Evolutionary conservation across 202 grass and related monocot species (phyloP).

Genomic region (Musa balbisiana): DNA sequence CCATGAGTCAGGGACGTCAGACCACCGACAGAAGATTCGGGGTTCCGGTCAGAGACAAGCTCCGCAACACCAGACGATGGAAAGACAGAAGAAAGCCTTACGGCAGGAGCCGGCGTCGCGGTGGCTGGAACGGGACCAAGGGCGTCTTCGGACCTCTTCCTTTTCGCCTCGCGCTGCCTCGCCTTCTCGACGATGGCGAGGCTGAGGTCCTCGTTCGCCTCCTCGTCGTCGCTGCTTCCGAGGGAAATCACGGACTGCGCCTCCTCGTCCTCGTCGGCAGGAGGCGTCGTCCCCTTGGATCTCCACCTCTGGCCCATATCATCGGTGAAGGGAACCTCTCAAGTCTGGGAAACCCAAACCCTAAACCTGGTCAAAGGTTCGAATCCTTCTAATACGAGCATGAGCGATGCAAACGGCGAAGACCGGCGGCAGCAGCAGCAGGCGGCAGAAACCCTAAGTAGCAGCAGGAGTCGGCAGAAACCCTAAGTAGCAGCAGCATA

Average conservation of each 20-base stretch:
- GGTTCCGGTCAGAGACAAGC: background rate
- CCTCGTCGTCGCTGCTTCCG: conserved; percentile 53
- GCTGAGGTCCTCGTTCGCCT: conserved; percentile 80
- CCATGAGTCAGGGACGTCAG: conserved; percentile 25
- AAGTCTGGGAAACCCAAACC: background rate
- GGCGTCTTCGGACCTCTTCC: conserved; percentile 14
- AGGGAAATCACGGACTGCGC: background rate
- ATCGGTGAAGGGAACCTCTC: background rate
- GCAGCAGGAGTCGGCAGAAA: background rate
- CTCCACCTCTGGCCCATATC: background rate
- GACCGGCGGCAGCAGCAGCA: background rate
- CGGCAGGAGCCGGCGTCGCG: background rate
- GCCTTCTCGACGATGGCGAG: conserved; percentile 66
- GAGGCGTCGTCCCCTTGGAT: conserved; percentile 13
- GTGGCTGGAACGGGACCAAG: background rate
- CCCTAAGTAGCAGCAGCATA: background rate
- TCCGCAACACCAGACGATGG: conserved; percentile 30
- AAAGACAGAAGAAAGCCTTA: conserved; percentile 20
- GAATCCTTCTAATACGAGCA: background rate
- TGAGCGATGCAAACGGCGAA: background rate
- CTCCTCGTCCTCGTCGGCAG: conserved; percentile 19
- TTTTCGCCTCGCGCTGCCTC: conserved; percentile 32
- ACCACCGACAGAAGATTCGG: conserved; percentile 22
- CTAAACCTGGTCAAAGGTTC: background rate
- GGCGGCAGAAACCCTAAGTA: background rate